phyloP scores from a whole-genome alignment of 768 basidiomycete species.

The Trametes cinnabarina region DNA sequence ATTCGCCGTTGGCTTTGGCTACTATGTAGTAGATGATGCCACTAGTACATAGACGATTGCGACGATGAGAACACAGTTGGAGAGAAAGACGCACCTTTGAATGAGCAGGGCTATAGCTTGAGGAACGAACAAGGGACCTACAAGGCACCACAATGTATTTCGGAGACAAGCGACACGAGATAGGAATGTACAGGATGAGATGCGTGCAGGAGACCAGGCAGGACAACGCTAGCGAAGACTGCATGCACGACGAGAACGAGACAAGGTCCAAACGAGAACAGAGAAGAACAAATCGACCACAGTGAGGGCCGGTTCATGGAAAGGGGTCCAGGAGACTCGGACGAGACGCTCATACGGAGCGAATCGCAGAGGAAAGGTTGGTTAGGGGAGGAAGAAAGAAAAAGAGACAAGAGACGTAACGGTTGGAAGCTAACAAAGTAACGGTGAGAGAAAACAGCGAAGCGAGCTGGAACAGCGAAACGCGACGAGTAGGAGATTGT shows the following conservation, averaged over 20 bases:
- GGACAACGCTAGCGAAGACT: constrained; percentile 5
- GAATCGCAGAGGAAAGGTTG: neutral
- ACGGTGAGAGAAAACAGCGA: neutral
- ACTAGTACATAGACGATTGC: too few species aligned
- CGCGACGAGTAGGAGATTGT: neutral
- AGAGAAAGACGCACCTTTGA: neutral
- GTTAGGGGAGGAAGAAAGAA: neutral
- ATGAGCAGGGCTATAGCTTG: neutral
- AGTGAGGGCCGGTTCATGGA: neutral
- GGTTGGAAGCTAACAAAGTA: neutral
- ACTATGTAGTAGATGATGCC: too few species aligned
- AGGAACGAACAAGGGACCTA: neutral
- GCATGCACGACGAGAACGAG: neutral
- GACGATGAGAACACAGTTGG: too few species aligned
- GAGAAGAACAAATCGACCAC: neutral
- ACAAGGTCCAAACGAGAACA: neutral
- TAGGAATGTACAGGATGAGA: neutral
- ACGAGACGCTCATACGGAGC: neutral
- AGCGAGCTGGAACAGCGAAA: too few species aligned
- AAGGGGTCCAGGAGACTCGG: neutral
- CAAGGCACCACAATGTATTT: constrained; percentile 1
- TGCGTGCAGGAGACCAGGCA: neutral
- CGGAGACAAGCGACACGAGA: neutral
- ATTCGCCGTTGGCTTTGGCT: too few species aligned
- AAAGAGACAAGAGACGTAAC: neutral